phyloP scores from a whole-genome alignment of 768 basidiomycete genomes.

The Mycena belliarum region DNA sequence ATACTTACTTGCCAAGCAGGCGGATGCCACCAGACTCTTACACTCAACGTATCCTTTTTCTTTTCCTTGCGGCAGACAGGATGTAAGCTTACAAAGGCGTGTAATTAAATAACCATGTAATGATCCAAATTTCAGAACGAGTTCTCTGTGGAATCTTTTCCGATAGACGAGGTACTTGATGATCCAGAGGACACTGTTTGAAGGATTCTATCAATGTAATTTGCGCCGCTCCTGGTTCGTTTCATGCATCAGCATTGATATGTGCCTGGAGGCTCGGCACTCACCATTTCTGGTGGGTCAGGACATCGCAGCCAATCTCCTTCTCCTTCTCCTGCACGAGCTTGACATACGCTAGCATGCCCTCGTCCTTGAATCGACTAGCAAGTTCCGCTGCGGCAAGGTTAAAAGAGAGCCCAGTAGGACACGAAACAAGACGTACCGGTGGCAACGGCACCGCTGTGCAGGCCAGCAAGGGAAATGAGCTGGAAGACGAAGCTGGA shows the following conservation, averaged over 20 bases:
- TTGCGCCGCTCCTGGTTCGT: conserved; percentile 76
- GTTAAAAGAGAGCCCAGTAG: background rate
- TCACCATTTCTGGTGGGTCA: conserved; percentile 94
- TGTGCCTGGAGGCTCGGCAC: conserved; percentile 20
- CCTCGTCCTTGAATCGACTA: conserved; percentile 76
- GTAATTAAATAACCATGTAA: background rate
- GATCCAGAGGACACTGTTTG: conserved; percentile 85
- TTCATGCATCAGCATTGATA: background rate
- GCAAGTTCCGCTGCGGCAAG: conserved; percentile 69
- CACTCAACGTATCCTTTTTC: too few species aligned
- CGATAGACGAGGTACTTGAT: conserved; percentile 80
- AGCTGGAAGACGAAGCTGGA: conserved; percentile 85
- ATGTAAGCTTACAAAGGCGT: background rate
- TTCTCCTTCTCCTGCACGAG: conserved; percentile 87
- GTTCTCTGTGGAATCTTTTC: conserved; percentile 89
- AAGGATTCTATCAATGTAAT: conserved; percentile 86
- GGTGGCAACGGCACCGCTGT: conserved; percentile 77
- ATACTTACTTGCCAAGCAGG: too few species aligned
- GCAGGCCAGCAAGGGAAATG: conserved; percentile 88
- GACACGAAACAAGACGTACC: conserved; percentile 45
- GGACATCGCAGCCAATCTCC: conserved; percentile 84
- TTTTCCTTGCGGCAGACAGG: background rate
- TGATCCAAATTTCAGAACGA: conserved; percentile 50
- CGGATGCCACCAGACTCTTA: too few species aligned
- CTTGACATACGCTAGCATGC: conserved; percentile 92